Evolutionary conservation across 352 stramenopile species (phyloP), one percentile per base, ranked within the genome.

Genomic region (Pythium inflatum): DNA sequence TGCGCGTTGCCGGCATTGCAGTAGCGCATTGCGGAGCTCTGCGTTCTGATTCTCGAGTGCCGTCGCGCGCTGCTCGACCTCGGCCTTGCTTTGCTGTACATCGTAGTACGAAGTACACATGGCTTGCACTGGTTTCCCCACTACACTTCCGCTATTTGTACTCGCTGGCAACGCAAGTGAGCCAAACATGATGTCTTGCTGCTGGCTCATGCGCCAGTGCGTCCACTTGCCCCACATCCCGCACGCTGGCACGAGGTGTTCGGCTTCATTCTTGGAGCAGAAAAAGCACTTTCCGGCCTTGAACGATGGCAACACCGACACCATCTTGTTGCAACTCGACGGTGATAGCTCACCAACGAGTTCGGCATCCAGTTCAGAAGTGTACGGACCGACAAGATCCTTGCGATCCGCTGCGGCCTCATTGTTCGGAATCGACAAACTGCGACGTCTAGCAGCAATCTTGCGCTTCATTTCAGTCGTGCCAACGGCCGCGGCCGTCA

Each of bases 71-170:
- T 71, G 60, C 36, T 92, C 79, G 0, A 93, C 69, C 51, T 88
- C 73, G 0, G 73, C 74, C 45, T 92, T 92, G 36, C 87, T 62
- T 49, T 88, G 87, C 62, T 94, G 84, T 24, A 94, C 69, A 64
- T 94, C 87, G 55, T 91, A 93, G 62, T 94, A 94, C 9, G 87
- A 94, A 8, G 87, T 94, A 66, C 87, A 94, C 87, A 94, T 94
- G 13, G 79, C 77, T 20, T 83, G 74, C 0, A 79, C 72, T 11
- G 73, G 71, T 34, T 91, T 91, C 16, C 55, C 55, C 8, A 70
- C 57, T 2, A 58, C 28, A 18, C 58, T 38, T 18, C 22, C 49
- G 3, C 28, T 62, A 8, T 18, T 38, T 38, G 27, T 43, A 34
- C 49, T 61, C 1, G 36, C 16, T 57, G 62, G 41, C 34, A 74